These are phyloP conservation scores for Flaveria sonorensis DNA, from an alignment of 129 eudicot species.

Conservation along the genomic window DNA sequence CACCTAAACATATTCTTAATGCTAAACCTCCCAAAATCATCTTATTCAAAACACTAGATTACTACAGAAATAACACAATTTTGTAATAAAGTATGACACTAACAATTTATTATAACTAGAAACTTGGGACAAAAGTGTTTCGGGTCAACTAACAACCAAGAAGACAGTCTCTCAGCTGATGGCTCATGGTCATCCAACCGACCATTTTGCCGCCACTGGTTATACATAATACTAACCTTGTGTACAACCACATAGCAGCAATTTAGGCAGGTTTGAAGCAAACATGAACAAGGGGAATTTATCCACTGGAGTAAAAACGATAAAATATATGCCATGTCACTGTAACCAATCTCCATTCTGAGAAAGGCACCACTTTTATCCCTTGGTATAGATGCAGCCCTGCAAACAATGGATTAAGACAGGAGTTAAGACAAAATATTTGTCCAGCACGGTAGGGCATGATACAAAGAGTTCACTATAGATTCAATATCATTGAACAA, in stretches of 20 bases:
- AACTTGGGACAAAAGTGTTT: not conserved
- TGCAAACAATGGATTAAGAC: conserved; percentile 37
- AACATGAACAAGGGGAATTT: conserved; percentile 54
- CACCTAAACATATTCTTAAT: not conserved
- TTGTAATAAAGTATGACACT: not conserved
- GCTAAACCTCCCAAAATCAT: not conserved
- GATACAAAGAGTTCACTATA: not conserved
- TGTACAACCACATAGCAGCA: conserved; percentile 60
- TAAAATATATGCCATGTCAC: conserved; percentile 56
- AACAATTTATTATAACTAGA: not conserved
- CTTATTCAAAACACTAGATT: not conserved
- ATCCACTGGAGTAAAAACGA: conserved; percentile 62
- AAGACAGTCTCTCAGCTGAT: too few species aligned
- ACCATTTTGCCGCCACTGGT: not conserved
- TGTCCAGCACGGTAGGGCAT: not conserved
- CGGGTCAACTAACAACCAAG: not conserved
- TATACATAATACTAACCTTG: conserved; percentile 49
- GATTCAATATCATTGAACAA: conserved; percentile 8
- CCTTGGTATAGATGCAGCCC: conserved; percentile 71
- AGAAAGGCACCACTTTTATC: conserved; percentile 54
- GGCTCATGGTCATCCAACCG: not conserved
- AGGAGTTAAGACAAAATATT: conserved; percentile 11
- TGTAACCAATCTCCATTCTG: conserved; percentile 66
- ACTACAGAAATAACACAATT: not conserved
- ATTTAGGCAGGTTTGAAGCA: conserved; percentile 49